Conservation (phyloP, 441 rosid species). For the Viola pubescens region DNA sequence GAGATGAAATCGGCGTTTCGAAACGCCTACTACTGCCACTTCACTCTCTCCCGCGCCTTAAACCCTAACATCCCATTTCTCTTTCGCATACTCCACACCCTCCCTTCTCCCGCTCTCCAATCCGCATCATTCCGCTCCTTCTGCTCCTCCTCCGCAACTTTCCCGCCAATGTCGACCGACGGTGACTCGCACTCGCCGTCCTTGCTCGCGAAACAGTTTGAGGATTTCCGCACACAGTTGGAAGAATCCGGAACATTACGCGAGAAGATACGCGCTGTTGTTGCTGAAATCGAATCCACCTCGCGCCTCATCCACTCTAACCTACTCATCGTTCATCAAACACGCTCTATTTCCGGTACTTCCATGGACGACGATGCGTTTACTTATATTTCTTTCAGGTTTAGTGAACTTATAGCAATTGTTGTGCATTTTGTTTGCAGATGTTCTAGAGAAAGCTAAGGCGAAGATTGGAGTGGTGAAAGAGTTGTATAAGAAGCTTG, state of each 20-base stretch:
- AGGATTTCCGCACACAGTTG: constrained; percentile 55
- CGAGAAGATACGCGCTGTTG: constrained; percentile 69
- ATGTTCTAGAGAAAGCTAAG: constrained; percentile 59
- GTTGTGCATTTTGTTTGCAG: constrained; percentile 26
- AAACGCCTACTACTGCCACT: constrained; percentile 27
- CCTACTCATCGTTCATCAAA: constrained; percentile 81
- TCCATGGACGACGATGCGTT: background rate
- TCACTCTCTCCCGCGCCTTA: constrained; percentile 27
- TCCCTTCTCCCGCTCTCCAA: constrained; percentile 15
- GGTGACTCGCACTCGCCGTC: constrained; percentile 24
- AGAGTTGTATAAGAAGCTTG: constrained; percentile 48
- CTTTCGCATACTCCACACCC: constrained; percentile 19
- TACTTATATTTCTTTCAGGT: background rate
- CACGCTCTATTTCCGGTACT: constrained; percentile 73
- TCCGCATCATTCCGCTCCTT: constrained; percentile 12
- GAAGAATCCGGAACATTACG: constrained; percentile 68
- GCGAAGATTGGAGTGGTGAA: constrained; percentile 49
- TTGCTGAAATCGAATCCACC: constrained; percentile 70
- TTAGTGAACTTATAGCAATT: background rate
- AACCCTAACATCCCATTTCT: constrained; percentile 37
- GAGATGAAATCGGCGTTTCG: constrained; percentile 59
- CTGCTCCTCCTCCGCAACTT: constrained; percentile 14
- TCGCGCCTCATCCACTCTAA: constrained; percentile 60
- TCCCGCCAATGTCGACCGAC: constrained; percentile 22
- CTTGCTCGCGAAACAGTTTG: constrained; percentile 72